Conservation (phyloP, 768 basidiomycete species). For the Leccinum pellstonianum region DNA sequence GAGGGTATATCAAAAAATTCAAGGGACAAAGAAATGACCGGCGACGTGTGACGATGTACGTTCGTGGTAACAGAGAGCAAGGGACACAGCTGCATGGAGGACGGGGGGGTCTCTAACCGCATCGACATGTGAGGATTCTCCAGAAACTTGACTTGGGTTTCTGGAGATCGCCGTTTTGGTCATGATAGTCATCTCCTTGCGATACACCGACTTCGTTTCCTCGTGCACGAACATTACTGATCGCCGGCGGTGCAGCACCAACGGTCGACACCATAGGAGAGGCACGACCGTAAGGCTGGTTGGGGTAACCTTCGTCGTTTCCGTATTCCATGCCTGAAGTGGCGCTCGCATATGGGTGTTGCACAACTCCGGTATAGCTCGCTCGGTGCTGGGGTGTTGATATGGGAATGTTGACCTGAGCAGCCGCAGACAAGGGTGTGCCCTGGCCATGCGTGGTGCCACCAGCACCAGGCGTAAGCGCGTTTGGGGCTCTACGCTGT, state of each 20-base stretch:
- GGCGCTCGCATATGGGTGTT: conserved; percentile 73
- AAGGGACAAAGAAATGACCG: conserved; percentile 37
- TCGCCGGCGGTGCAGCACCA: conserved; percentile 65
- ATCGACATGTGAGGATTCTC: conserved; percentile 76
- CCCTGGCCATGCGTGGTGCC: conserved; percentile 47
- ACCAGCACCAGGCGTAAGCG: conserved; percentile 54
- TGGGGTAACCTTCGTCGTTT: conserved; percentile 58
- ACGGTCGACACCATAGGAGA: conserved; percentile 80
- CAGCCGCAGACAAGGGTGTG: conserved; percentile 72
- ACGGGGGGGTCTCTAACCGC: conserved; percentile 44
- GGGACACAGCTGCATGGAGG: conserved; percentile 14
- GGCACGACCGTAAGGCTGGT: conserved; percentile 69
- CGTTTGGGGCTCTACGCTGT: conserved; percentile 59
- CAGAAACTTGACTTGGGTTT: conserved; percentile 55
- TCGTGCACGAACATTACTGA: conserved; percentile 69
- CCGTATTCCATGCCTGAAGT: conserved; percentile 59
- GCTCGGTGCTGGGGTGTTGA: conserved; percentile 51
- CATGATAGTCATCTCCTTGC: conserved; percentile 56
- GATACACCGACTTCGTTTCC: conserved; percentile 68
- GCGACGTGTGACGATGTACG: conserved; percentile 29
- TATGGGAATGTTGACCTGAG: conserved; percentile 71
- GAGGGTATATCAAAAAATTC: conserved; percentile 37
- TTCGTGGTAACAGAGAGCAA: conserved; percentile 26
- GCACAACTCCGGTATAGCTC: conserved; percentile 39
- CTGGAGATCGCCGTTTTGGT: conserved; percentile 54